Percentiles rank a stretch among this genome's conserved stretches.
These are phyloP conservation scores for Pistacia integerrima DNA, from an alignment of 345 rosid species.

Conservation along the genomic window DNA sequence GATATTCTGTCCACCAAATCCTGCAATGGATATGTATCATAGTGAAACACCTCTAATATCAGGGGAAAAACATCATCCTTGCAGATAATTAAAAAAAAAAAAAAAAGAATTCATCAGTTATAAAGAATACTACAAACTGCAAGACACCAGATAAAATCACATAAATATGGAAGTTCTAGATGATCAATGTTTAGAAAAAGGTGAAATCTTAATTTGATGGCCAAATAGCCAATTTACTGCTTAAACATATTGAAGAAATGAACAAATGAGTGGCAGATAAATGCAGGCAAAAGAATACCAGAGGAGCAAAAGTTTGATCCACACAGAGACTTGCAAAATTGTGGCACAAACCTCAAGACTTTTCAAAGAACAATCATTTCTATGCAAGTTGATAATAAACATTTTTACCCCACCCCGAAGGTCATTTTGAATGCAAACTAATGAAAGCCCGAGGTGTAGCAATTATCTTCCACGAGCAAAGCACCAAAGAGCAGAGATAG, in stretches of 20 bases:
- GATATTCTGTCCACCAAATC: slow-evolving; percentile 36
- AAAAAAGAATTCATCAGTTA: neutral
- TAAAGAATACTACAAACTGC: neutral
- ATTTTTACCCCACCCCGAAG: neutral
- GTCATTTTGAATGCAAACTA: slow-evolving; percentile 4
- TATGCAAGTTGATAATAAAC: neutral
- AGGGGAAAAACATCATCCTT: neutral
- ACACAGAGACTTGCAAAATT: slow-evolving; percentile 6
- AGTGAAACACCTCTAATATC: neutral
- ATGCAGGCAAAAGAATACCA: neutral
- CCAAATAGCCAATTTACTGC: neutral
- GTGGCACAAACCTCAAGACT: neutral
- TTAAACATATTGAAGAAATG: neutral
- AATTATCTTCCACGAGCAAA: slow-evolving; percentile 11
- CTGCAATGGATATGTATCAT: slow-evolving; percentile 18
- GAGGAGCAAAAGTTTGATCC: neutral
- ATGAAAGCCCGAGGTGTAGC: slow-evolving; percentile 5
- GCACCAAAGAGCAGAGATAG: neutral
- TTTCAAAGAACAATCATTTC: neutral
- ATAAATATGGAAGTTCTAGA: neutral
- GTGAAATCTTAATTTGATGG: neutral
- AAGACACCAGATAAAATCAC: neutral
- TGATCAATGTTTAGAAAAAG: neutral
- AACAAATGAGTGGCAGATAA: neutral
- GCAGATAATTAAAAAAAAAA: neutral